Evolutionary conservation across 2,329 filamentous ascomycete species (phyloP), one percentile per base, ranked within the genome.

Genomic region (Aspergillus tanneri): DNA sequence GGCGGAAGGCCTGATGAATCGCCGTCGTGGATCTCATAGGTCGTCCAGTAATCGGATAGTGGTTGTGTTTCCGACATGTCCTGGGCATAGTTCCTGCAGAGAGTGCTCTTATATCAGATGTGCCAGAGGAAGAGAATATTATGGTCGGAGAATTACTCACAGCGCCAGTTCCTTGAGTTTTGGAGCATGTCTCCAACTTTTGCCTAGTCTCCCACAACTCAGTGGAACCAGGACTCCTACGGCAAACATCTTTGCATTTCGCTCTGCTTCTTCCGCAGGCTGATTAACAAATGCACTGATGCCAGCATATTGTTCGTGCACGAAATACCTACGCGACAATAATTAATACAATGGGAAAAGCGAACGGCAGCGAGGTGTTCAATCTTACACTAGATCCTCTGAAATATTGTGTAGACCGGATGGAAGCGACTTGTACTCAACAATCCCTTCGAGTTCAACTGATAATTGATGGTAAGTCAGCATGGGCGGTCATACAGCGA

Each of bases 391-490:
- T 43, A 97, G 77, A 69, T 99, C 93, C 57, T 91, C 84, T 24
- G 85, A 77, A 16, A 97, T 89, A 48, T 89, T 87, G 72, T 99
- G 93, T 41, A 96, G 72, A 19, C 93, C 93, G 0, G 92, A 97
- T 2, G 93, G 93, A 38, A 99, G 79, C 53, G 90, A 95, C 72
- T 96, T 97, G 80, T 90, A 99, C 72, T 99, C 93, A 62, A 96
- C 90, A 19, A 87, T 84, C 46, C 90, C 90, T 59, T 95, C 88
- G 40, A 97, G 80, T 38, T 77, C 69, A 32, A 82, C 77, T 80
- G 48, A 49, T 38, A 44, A 42, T 19, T 34, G 41, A 35, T 49
- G 39, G 46, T 49, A 40, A 14, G 11, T 32, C 16, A 32, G 16
- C 24, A 35, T 23, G 49, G 48, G 44, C 23, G 12, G 32, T 27